These are phyloP conservation scores for Pseudogymnoascus pannorum DNA, from an alignment of 2,329 filamentous ascomycete species.

Conservation along the genomic window DNA sequence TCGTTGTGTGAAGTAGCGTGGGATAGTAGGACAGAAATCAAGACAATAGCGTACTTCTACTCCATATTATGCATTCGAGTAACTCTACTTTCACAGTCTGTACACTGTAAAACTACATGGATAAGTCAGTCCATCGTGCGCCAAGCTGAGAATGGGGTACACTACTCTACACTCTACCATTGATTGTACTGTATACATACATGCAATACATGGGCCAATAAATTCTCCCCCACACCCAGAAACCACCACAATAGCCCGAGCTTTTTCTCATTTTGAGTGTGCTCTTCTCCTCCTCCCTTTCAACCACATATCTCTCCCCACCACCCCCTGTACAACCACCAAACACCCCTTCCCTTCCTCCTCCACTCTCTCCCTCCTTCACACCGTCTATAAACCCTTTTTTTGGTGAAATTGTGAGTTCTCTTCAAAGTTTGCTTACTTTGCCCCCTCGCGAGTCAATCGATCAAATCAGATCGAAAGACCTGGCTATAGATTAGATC, in stretches of 20 bases:
- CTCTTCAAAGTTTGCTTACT: too few relatives aligned
- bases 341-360: too few relatives aligned
- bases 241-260: not conserved
- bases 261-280: slow-evolving; percentile 4
- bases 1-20: not conserved
- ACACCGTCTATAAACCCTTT: not conserved
- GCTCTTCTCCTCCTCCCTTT: too few relatives aligned
- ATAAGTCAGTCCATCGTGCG: too few relatives aligned
- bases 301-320: not conserved
- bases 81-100: not conserved
- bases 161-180: too few relatives aligned
- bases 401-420: not conserved
- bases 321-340: too few relatives aligned
- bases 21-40: too few relatives aligned
- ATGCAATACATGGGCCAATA: not conserved
- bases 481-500: not conserved
- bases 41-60: not conserved
- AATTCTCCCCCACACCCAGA: not conserved
- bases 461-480: too few relatives aligned
- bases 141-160: too few relatives aligned
- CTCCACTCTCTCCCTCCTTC: not conserved
- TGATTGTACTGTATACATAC: too few relatives aligned
- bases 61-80: too few relatives aligned
- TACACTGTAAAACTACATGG: too few relatives aligned
- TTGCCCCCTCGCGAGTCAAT: not conserved